Base-by-base conservation (phyloP, 371 early-diverging fungal species). In the Chytridiales sp. region DNA sequence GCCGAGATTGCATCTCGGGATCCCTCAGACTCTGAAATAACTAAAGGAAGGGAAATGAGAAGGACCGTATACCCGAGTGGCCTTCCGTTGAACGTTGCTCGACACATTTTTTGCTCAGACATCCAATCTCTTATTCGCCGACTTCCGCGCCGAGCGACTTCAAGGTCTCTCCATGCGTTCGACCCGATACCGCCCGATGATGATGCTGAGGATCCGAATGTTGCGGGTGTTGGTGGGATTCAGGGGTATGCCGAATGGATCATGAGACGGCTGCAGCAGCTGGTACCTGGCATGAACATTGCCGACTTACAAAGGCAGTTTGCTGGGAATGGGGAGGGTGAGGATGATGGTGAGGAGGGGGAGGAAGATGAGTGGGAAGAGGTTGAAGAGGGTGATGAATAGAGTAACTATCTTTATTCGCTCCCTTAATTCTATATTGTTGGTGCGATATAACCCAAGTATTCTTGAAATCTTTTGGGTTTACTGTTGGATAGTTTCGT, bases 41-140 rank as follows among this genome's bases (percentile, higher is more conserved):
- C 17, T 1, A 40, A 62, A 19, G 60, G 60, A 11, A n/a, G 21
- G 21, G 38, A 3, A 22, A 50, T 29, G 17, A 21, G 51, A 30
- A 17, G 29, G 22, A 34, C 50, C 8, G 47, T 24, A n/a, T n/a
- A n/a, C n/a, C n/a, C n/a, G n/a, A n/a, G n/a, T n/a, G 62, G 59
- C 46, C 51, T 89, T 0, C 86, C 91, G 0, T 73, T 81, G 41
- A 84, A 78, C 44, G 72, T 90, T 1, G 83, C 80, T 32, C n/a
- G n/a, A n/a, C n/a, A n/a, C 63, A 83, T 91, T 26, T 73, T 90
- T 38, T 73, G 89, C 29, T 81, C 84, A 1, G 76, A 64, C 19
- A 50, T 50, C 39, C 5, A 5, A 27, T 9, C 38, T 4, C 26
- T 58, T 5, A 34, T 59, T 6, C 56, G 39, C 4, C 29, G 47